Evolutionary conservation across 306 rosid genomes (phyloP).

Genomic region (Castanea mollissima): DNA sequence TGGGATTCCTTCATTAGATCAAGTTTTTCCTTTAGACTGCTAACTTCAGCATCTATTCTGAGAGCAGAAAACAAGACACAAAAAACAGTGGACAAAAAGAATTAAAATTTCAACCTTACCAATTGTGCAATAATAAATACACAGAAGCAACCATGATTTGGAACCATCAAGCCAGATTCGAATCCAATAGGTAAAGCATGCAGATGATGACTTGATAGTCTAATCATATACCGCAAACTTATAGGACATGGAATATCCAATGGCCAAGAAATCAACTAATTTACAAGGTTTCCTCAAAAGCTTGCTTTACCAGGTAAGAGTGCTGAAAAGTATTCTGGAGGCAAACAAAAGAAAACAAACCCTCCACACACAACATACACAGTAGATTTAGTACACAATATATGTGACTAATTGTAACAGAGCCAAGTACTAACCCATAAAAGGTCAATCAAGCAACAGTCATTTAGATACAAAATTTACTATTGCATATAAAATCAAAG

Average conservation of each 20-base stretch:
- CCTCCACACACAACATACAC: background rate
- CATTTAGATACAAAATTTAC: conserved; percentile 3
- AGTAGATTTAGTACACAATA: conserved; percentile 1
- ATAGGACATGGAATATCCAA: background rate
- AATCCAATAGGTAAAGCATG: background rate
- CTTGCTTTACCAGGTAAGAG: background rate
- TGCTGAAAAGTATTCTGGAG: background rate
- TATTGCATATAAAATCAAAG: conserved; percentile 2
- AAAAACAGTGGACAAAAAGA: conserved; percentile 18
- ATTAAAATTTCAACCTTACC: conserved; percentile 4
- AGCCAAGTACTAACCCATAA: background rate
- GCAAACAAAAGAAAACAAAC: background rate
- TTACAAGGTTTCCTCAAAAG: background rate
- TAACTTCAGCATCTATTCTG: conserved; percentile 88
- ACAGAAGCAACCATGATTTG: conserved; percentile 10
- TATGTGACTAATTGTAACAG: background rate
- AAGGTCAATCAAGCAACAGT: conserved; percentile 1
- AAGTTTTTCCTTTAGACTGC: conserved; percentile 58
- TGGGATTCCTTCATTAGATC: conserved; percentile 40
- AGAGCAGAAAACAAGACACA: conserved; percentile 37
- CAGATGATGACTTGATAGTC: background rate
- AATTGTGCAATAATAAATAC: background rate
- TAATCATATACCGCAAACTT: conserved; percentile 3
- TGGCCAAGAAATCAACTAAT: background rate
- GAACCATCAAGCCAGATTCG: conserved; percentile 2